Percentiles rank a stretch among this genome's conserved stretches.
Conservation (phyloP, 768 basidiomycete species). For the Hericium coralloides region DNA sequence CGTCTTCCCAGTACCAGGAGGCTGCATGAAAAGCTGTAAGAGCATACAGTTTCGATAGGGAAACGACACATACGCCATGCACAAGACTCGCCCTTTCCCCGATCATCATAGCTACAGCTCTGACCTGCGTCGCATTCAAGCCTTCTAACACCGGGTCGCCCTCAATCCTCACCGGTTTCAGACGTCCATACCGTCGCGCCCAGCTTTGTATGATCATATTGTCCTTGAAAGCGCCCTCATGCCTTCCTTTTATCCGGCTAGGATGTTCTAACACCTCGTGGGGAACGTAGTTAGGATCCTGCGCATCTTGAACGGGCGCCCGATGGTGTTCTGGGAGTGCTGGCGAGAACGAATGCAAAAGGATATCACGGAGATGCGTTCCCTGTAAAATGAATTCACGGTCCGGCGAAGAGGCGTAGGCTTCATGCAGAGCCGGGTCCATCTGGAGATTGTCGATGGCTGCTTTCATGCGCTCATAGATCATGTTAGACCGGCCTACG, state of each 20-base stretch:
- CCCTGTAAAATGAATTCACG: slow-evolving; percentile 55
- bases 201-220: slow-evolving; percentile 78
- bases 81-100: slow-evolving; percentile 70
- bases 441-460: slow-evolving; percentile 52
- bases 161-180: slow-evolving; percentile 54
- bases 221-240: slow-evolving; percentile 48
- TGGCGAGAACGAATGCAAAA: slow-evolving; percentile 48
- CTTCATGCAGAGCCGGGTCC: slow-evolving; percentile 40
- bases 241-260: slow-evolving; percentile 17
- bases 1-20: slow-evolving; percentile 91
- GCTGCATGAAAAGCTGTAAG: slow-evolving; percentile 33
- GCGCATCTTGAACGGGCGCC: slow-evolving; percentile 28
- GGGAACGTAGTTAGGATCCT: slow-evolving; percentile 29
- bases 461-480: slow-evolving; percentile 57
- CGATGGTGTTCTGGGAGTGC: slow-evolving; percentile 23
- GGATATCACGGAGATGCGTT: slow-evolving; percentile 60
- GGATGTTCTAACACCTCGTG: slow-evolving; percentile 31
- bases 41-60: slow-evolving; percentile 1
- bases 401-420: slow-evolving; percentile 16
- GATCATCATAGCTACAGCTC: slow-evolving; percentile 83
- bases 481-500: slow-evolving; percentile 55
- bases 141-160: slow-evolving; percentile 65
- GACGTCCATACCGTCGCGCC: slow-evolving; percentile 56
- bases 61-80: slow-evolving; percentile 59
- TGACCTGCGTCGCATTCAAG: slow-evolving; percentile 69